A percentile compares a stretch with the other conserved stretches of the same genome.
These are phyloP conservation scores for Aquilaria malaccensis DNA, from an alignment of 345 rosid genomes.

Conservation along the genomic window DNA sequence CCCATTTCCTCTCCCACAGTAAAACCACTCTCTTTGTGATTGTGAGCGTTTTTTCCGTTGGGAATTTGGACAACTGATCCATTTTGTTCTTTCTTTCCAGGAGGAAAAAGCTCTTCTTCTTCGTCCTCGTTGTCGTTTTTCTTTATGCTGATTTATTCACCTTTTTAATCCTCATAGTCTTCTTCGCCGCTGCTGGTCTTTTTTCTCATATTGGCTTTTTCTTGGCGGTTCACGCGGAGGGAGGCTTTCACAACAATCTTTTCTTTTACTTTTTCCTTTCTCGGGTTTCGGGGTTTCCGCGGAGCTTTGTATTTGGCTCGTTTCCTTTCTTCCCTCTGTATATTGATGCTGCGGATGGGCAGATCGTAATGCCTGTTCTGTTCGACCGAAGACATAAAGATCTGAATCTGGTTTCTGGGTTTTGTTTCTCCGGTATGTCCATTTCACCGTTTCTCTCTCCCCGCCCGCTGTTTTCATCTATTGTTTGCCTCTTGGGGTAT, in stretches of 20 bases:
- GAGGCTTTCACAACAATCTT: neutral
- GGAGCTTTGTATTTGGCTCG: neutral
- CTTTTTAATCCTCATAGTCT: neutral
- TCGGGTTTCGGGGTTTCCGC: slow-evolving; percentile 8
- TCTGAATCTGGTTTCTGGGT: slow-evolving; percentile 27
- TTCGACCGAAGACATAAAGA: slow-evolving; percentile 21
- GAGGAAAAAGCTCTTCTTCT: no score
- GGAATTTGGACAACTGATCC: neutral
- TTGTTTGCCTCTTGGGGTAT: neutral
- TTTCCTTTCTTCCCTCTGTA: no score
- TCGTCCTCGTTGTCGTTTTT: neutral
- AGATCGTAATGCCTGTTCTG: slow-evolving; percentile 11
- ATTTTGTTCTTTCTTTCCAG: no score
- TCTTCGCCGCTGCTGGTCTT: neutral
- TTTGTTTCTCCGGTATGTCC: slow-evolving; percentile 32
- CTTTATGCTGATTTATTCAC: neutral
- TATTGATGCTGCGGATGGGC: no score
- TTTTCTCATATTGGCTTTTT: neutral
- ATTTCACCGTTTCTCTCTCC: neutral
- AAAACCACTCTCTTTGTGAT: neutral
- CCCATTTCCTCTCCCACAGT: neutral
- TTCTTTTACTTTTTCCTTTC: neutral
- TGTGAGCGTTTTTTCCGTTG: neutral
- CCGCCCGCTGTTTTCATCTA: neutral
- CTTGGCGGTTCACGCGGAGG: slow-evolving; percentile 7